Base-by-base conservation (phyloP, 495 filamentous ascomycete genomes). In the Penicillium bovifimosum region DNA sequence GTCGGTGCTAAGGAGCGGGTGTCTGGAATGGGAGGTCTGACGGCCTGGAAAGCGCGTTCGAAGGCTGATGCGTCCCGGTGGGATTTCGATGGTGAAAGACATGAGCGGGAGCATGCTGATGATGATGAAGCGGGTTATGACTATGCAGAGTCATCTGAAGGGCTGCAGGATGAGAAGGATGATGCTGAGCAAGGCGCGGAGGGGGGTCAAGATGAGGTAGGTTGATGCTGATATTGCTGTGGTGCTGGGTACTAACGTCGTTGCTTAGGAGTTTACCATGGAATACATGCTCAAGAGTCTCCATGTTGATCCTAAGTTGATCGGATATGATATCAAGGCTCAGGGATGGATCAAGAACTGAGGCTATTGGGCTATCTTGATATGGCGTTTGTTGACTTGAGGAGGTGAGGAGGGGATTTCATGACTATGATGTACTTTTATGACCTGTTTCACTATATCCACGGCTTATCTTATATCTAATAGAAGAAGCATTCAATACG, bases 221-320 rank as follows among this genome's bases (percentile, higher is more conserved):
- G 63, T 62, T 17, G 8, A 11, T 44, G 7, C 26, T 39, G 10
- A 11, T 44, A 9, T 29, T 39, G 40, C 5, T 49, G 17, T 14
- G 7, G 10, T 39, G 17, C 28, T 20, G 10, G 35, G 9, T 49
- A 48, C 47, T 42, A 31, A 43, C 24, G 2, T 46, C 24, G 35
- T 17, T 33, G 2, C 18, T 7, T 38, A 81, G 79, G 76, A 75
- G 9, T 87, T 88, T 59, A 86, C 83, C 5, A 86, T 89, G 82
- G 80, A 77, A 34, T 80, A 80, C 75, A 88, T 89, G 86, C 73
- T 89, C 4, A 77, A 76, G 55, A 83, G 73, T 38, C 67, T 88
- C 17, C 82, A 86, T 59, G 80, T 89, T 55, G 84, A 87, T 40
- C 67, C 80, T 17, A 69, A 74, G 27, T 49, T 79, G 3, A 86